Percentiles rank a stretch among this genome's conserved stretches.
phyloP scores from a whole-genome alignment of 176 grass and related monocot species.

The Hordeum vulgare region DNA sequence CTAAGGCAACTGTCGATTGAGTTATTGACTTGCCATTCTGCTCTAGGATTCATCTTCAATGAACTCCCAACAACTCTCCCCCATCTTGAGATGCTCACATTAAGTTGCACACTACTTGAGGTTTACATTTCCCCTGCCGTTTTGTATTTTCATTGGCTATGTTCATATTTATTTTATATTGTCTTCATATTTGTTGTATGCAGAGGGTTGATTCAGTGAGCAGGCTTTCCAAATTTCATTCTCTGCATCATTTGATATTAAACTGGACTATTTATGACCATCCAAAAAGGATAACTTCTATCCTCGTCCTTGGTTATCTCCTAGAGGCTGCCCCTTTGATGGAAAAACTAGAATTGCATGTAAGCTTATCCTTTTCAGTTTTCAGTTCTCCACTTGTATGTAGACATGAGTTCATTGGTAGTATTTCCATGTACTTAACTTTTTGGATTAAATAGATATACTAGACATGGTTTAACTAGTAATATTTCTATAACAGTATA shows the following conservation, averaged over 20 bases:
- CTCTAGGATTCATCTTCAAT: neutral
- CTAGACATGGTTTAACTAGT: neutral
- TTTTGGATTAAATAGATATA: neutral
- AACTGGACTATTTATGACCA: neutral
- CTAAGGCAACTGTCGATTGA: neutral
- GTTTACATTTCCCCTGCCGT: neutral
- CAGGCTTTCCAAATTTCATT: neutral
- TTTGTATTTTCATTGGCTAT: neutral
- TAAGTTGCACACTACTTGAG: neutral
- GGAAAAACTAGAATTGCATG: conserved; percentile 5
- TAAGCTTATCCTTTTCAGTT: neutral
- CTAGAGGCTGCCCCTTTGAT: neutral
- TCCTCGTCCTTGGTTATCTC: neutral
- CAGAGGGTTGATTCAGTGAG: neutral
- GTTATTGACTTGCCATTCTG: neutral
- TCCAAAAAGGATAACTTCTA: neutral
- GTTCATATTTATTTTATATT: neutral
- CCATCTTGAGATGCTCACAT: neutral
- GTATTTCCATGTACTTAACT: neutral
- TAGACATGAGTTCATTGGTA: neutral
- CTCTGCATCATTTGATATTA: neutral
- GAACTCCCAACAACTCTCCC: neutral
- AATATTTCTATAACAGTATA: neutral
- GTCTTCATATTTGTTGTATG: neutral
- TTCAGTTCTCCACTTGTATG: neutral